These are phyloP conservation scores for Cajanus cajan DNA, from an alignment of 306 rosid species.

Conservation along the genomic window DNA sequence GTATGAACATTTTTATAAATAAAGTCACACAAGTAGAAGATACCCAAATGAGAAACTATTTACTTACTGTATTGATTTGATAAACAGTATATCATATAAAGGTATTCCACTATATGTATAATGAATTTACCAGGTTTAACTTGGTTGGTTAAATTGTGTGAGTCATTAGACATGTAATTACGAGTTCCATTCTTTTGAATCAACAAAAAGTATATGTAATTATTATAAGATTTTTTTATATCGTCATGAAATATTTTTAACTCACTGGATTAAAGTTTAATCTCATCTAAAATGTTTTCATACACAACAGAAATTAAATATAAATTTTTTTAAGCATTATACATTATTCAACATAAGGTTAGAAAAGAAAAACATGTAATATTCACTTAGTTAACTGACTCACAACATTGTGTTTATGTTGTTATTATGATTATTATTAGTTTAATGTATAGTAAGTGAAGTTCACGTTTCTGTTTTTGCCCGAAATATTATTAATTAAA, in stretches of 20 bases:
- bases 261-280: too few relatives aligned
- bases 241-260: too few relatives aligned
- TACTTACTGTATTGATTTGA: not conserved
- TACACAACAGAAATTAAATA: too few relatives aligned
- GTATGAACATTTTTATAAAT: not conserved
- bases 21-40: constrained; percentile 28
- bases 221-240: too few relatives aligned
- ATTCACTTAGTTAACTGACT: not conserved
- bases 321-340: too few relatives aligned
- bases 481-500: not conserved
- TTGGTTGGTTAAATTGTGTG: too few relatives aligned
- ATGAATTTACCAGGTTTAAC: not conserved
- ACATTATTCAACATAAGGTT: not conserved
- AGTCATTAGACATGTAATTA: too few relatives aligned
- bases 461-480: too few relatives aligned
- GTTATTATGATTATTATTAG: not conserved
- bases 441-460: too few relatives aligned
- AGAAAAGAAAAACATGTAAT: not conserved
- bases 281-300: too few relatives aligned
- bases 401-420: not conserved
- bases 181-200: too few relatives aligned
- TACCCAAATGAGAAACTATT: constrained; percentile 20
- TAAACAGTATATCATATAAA: not conserved
- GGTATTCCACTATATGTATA: not conserved
- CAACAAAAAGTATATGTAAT: too few relatives aligned